Conservation (phyloP, 2,329 filamentous ascomycete genomes). For the Aspergillus melleus region DNA sequence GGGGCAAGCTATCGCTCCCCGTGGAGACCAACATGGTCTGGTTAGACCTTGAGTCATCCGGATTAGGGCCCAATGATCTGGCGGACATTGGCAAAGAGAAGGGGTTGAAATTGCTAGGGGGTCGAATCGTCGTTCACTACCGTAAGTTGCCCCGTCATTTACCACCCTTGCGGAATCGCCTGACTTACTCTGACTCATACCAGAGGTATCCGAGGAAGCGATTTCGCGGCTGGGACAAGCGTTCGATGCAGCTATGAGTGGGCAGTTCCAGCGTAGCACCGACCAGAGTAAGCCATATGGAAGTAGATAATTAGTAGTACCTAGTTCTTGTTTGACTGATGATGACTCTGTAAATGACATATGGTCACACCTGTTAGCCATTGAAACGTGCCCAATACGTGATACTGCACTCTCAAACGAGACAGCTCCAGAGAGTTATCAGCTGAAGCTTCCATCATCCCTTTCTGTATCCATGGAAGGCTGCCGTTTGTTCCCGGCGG, state of each 20-base stretch:
- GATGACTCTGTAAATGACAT: neutral
- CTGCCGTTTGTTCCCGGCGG: constrained; percentile 7
- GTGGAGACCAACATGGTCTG: constrained; percentile 93
- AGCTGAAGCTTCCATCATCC: neutral
- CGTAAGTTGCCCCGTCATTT: constrained; percentile 38
- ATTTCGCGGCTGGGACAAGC: constrained; percentile 57
- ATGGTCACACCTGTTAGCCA: neutral
- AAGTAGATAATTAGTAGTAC: constrained; percentile 22
- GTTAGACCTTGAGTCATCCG: constrained; percentile 68
- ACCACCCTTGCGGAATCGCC: neutral
- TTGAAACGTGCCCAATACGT: neutral
- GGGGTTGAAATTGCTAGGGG: constrained; percentile 58
- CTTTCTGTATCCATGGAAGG: constrained; percentile 12
- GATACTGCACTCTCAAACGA: too few species aligned
- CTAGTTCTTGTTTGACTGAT: neutral
- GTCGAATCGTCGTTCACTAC: constrained; percentile 68
- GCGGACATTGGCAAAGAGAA: constrained; percentile 56
- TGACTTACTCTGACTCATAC: constrained; percentile 24
- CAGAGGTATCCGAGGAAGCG: constrained; percentile 66
- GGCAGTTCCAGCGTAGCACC: constrained; percentile 32
- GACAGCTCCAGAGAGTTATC: neutral
- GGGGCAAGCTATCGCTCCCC: constrained; percentile 67
- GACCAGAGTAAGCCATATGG: constrained; percentile 37
- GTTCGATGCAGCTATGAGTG: constrained; percentile 48
- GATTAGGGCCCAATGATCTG: constrained; percentile 54